Percentiles rank a stretch among this genome's conserved stretches.
These are phyloP conservation scores for Chrysoporthe deuterocubensis DNA, from an alignment of 2,329 filamentous ascomycete species.

Conservation along the genomic window DNA sequence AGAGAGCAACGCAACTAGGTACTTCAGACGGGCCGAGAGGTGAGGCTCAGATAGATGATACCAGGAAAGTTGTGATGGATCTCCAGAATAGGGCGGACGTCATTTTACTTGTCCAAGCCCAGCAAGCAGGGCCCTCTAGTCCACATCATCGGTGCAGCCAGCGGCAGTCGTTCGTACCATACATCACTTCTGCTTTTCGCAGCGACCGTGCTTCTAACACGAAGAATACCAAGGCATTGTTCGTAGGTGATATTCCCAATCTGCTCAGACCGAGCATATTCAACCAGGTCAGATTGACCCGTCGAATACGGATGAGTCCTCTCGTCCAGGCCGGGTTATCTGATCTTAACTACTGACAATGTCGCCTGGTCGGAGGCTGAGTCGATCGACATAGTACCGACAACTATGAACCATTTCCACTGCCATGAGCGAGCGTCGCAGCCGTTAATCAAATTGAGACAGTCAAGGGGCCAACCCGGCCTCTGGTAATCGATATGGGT, in stretches of 20 bases:
- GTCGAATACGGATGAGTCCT: background rate
- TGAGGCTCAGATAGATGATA: background rate
- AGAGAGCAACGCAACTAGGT: background rate
- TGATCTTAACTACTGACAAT: too few species aligned
- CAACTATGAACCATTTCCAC: background rate
- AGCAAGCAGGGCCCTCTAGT: background rate
- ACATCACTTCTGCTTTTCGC: background rate
- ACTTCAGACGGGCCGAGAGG: background rate
- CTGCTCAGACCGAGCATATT: too few species aligned
- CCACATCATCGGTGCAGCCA: background rate
- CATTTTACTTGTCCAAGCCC: background rate
- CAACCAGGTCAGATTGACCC: too few species aligned
- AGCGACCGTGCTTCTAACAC: background rate
- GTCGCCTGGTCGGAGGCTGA: too few species aligned
- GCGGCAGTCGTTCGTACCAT: too few species aligned
- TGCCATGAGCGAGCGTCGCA: background rate
- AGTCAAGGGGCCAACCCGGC: background rate
- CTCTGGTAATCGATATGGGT: background rate
- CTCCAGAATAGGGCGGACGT: background rate
- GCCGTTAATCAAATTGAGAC: background rate
- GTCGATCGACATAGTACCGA: too few species aligned
- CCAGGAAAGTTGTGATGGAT: background rate
- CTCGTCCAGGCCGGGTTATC: background rate
- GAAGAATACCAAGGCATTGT: background rate
- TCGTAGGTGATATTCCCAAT: too few species aligned